A percentile compares a stretch with the other conserved stretches of the same genome.
phyloP scores from a whole-genome alignment of 345 rosid genomes.

The Eucalyptus sideroxylon region DNA sequence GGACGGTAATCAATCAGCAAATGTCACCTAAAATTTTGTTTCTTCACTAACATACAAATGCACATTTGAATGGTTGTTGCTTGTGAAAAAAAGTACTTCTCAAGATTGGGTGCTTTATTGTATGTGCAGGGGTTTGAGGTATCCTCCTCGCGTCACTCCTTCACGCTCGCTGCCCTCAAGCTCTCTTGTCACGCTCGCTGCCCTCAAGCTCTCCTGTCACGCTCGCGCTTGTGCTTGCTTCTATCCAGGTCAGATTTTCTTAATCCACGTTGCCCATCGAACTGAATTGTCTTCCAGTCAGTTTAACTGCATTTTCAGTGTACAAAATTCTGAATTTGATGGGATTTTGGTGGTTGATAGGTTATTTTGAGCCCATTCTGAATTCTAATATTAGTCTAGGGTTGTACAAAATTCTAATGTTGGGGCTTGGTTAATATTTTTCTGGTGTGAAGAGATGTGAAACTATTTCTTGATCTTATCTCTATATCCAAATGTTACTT shows the following conservation, averaged over 20 bases:
- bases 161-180: too few species aligned
- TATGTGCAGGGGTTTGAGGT: neutral
- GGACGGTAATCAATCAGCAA: neutral
- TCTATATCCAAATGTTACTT: too few species aligned
- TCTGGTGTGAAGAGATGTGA: neutral
- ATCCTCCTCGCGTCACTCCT: too few species aligned
- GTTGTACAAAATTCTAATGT: too few species aligned
- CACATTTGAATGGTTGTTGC: neutral
- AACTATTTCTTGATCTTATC: neutral
- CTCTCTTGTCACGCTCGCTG: fast-evolving
- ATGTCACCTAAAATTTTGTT: neutral
- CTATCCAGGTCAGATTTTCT: too few species aligned
- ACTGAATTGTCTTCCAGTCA: neutral
- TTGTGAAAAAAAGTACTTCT: neutral
- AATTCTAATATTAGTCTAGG: too few species aligned
- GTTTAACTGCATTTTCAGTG: neutral
- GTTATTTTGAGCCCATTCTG: too few species aligned
- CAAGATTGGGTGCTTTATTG: neutral
- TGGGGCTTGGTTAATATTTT: neutral
- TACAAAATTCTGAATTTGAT: neutral
- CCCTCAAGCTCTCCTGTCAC: too few species aligned
- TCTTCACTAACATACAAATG: neutral
- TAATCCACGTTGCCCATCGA: neutral
- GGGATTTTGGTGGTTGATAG: too few species aligned
- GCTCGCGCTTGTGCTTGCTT: fast-evolving